Evolutionary conservation across 768 basidiomycete genomes (phyloP), one percentile per base, ranked within the genome.

Genomic region (Leccinum barrowsii): DNA sequence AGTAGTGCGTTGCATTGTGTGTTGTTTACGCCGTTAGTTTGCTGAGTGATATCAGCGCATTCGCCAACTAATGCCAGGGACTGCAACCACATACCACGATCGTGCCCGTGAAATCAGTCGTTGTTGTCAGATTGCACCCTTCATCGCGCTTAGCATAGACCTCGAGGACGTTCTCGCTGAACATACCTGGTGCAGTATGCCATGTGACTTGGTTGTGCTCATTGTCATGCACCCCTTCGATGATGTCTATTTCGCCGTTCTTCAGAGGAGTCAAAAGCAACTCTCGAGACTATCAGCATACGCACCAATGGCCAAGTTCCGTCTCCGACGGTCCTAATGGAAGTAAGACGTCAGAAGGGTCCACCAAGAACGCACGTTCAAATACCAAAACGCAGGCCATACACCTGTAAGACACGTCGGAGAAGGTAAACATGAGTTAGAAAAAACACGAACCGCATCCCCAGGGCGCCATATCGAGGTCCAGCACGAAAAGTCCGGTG

Each of bases 161-260:
- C 15, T 19, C n/a, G 42, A 30, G 5, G 3, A 22, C 54, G 15
- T 28, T n/a, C 32, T 44, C 32, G 19, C 4, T 30, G 28, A 22
- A 60, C 56, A 50, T 63, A 84, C 86, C 86, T 58, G 84, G 79
- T 53, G 76, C 80, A 24, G 87, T 89, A 68, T 91, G 89, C 83
- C 85, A 91, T 30, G 89, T 86, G 17, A 92, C 86, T 73, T 92
- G 90, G 63, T 92, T 92, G 65, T 92, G 89, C 67, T 86, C 77
- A 59, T 90, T 89, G 67, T 90, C 89, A 62, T 92, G 90, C 5
- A 92, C 90, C 13, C 90, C 90, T 71, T 91, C 90, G 30, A 91
- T 84, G 28, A 92, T 87, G 70, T 92, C 90, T 59, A 92, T 89
- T 74, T 92, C 90, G 13, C 90, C 90, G 11, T 74, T 77, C 90